Conservation (phyloP, 208 protist species). For the Entamoeba dispar region DNA sequence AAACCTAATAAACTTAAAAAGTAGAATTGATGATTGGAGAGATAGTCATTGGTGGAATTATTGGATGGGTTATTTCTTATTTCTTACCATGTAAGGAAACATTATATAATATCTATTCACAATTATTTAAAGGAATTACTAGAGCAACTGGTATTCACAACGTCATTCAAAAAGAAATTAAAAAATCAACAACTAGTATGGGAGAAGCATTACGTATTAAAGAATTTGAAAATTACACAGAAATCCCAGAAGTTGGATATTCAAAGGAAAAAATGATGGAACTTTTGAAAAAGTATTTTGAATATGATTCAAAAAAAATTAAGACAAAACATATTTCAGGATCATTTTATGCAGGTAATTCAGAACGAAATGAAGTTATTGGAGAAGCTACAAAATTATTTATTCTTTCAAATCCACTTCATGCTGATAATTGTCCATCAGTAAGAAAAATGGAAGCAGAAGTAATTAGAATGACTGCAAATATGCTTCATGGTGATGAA, state of each 20-base stretch:
- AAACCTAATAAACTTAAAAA: too few relatives aligned
- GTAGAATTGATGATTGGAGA: too few relatives aligned
- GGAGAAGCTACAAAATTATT: conserved; percentile 26
- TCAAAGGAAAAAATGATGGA: background rate
- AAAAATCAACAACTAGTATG: background rate
- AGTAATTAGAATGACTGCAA: conserved; percentile 66
- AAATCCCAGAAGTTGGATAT: background rate
- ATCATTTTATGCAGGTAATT: conserved; percentile 65
- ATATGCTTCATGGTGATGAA: conserved; percentile 53
- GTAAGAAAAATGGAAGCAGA: conserved; percentile 88
- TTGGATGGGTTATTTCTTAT: background rate
- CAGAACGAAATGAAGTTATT: background rate
- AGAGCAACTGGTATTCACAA: background rate
- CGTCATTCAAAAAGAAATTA: background rate
- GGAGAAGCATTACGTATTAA: background rate
- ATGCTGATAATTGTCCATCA: conserved; percentile 70
- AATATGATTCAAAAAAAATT: conserved; percentile 20
- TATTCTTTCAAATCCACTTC: conserved; percentile 73
- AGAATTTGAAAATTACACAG: background rate
- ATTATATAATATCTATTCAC: background rate
- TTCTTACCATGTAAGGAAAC: background rate
- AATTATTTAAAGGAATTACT: background rate
- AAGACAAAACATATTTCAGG: conserved; percentile 35
- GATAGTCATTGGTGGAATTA: background rate
- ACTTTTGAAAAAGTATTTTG: background rate